Evolutionary conservation across 371 early-diverging fungal genomes (phyloP), one percentile per base, ranked within the genome.

Genomic region (Spraguea lophii): DNA sequence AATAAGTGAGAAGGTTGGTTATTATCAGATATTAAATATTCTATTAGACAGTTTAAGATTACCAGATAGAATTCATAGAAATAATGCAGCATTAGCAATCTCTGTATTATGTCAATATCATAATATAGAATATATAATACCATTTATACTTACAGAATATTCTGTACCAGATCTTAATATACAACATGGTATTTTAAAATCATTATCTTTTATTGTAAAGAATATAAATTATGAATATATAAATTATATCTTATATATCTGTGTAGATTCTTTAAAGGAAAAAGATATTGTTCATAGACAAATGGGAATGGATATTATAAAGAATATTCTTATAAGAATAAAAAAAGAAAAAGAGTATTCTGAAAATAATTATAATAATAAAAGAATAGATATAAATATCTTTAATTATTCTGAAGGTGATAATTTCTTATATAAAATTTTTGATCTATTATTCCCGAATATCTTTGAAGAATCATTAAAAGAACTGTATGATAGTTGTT

Each of bases 11-110:
- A 26, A 39, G 26, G 40, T 54, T 24, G 40, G 45, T 12, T 46
- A 46, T n/a, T 46, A 54, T 19, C 39, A 46, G 17, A 46, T 54
- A 9, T 19, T 54, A 25, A 46, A 54, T 34, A 54, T 54, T 19
- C 30, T 37, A 16, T 23, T 39, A 20, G 54, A 54, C 9, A 23
- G 20, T n/a, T 32, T 54, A 30, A 41, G 41, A 24, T 53, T 27
- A 3, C 4, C 4, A 7, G 43, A 44, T 20, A 27, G 39, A 9
- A 37, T 22, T 34, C 17, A 26, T 41, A 26, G 25, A 39, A 54
- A 41, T 22, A 40, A 23, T n/a, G 47, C 43, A 12, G 16, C 37
- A 7, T 44, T 40, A 12, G 54, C 27, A 3, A 40, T 54, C n/a
- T 22, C 41, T 3, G n/a, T 35, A 0, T 15, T 54, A 16, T 24